Evolutionary conservation across 2,329 filamentous ascomycete species (phyloP).

Genomic region (Diaporthe sp.): DNA sequence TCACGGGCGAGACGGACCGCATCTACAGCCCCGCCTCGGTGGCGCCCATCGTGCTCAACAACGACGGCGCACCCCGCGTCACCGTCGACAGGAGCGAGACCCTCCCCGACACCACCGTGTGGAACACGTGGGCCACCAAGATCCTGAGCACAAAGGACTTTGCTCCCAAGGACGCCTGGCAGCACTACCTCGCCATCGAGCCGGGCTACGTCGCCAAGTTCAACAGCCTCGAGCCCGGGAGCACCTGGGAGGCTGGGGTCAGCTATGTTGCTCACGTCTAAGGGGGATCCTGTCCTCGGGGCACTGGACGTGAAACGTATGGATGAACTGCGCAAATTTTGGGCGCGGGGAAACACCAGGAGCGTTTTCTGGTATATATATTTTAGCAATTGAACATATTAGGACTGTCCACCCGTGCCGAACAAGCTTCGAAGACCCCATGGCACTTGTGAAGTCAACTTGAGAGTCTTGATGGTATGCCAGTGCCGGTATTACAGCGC

Average conservation of each 20-base stretch:
- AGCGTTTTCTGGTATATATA: background rate
- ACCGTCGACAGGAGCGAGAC: constrained; percentile 13
- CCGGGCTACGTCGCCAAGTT: constrained; percentile 18
- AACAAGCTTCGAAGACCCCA: background rate
- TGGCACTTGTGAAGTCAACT: background rate
- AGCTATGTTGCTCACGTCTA: constrained; percentile 28
- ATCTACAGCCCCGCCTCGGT: constrained; percentile 30
- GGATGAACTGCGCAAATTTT: background rate
- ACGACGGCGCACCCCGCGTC: background rate
- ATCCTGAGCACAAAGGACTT: constrained; percentile 14
- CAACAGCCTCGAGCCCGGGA: constrained; percentile 20
- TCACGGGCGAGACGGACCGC: constrained; percentile 32
- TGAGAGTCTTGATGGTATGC: background rate
- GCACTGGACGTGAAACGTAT: background rate
- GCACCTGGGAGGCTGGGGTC: constrained; percentile 25
- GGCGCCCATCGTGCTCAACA: constrained; percentile 25
- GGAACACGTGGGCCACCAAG: constrained; percentile 35
- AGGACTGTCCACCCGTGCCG: background rate
- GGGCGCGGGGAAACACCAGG: background rate
- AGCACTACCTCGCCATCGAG: constrained; percentile 33
- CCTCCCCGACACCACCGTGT: constrained; percentile 29
- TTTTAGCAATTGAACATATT: background rate
- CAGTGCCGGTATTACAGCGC: background rate
- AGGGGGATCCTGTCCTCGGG: background rate
- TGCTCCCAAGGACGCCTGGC: constrained; percentile 33